Base-by-base conservation (phyloP, 2,329 filamentous ascomycete species). In the Kalmusia sp. region DNA sequence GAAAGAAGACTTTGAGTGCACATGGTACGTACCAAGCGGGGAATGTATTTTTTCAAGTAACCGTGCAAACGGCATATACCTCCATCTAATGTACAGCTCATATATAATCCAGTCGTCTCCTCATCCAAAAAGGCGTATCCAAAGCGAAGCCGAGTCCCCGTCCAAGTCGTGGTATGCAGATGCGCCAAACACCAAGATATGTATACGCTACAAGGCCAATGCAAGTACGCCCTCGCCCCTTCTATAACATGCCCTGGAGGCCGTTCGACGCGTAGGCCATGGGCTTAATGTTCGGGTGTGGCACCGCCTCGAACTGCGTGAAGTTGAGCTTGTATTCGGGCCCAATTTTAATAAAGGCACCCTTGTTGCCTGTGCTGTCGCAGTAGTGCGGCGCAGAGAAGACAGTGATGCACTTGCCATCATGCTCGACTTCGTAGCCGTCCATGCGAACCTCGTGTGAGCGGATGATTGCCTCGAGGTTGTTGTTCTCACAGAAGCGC, bases 401-500 rank as follows among this genome's bases (percentile, higher is more conserved):
- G 64, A 99, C 95, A 87, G 95, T 99, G 66, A 99, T 97, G 74
- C 95, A 99, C 65, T 87, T 88, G 60, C 93, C 95, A 66, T 95
- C 90, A 74, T 99, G 95, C 81, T 99, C 93, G 63, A 96, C 90
- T 74, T 99, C 93, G 70, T 98, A 99, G n/a, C 95, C 95, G 55
- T 95, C 93, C 95, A 99, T 99, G 66, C 95, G 87, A 24, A 99
- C 95, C 76, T 99, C 95, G 78, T 99, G 95, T 70, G 92, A 96
- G 65, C 95, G 89, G 67, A 99, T 99, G 61, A 99, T 89, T 39
- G 95, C 95, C 61, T 96, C 90, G 34, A 99, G 83, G 0, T 91
- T 91, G 76, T 99, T 99, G 77, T 89, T 92, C 67, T 99, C 93
- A 73, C 95, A 99, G 83, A 99, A 99, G 45, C 87, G 85, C 80